A percentile compares a stretch with the other conserved stretches of the same genome.
phyloP scores from a whole-genome alignment of 768 basidiomycete species.

The Hemileccinum rubropunctum region DNA sequence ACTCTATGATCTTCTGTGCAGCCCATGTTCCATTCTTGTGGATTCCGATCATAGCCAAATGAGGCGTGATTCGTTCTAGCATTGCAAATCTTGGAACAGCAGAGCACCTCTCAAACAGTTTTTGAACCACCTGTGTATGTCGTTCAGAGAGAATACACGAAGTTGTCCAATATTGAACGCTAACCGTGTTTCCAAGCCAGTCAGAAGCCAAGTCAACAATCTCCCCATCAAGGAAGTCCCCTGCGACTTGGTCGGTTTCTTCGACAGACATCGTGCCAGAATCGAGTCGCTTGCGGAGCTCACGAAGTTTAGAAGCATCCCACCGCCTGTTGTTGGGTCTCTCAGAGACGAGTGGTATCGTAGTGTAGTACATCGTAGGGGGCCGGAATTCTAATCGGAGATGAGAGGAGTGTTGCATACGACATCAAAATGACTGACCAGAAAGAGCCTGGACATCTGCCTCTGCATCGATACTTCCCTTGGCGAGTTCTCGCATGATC shows the following conservation, averaged over 20 bases:
- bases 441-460: conserved; percentile 81
- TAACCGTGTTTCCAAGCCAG: conserved; percentile 91
- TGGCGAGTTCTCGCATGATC: conserved; percentile 91
- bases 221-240: conserved; percentile 90
- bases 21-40: conserved; percentile 99
- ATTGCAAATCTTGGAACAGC: conserved; percentile 76
- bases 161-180: conserved; percentile 7
- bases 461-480: conserved; percentile 73
- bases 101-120: conserved; percentile 91
- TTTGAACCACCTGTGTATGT: conserved; percentile 79
- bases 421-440: conserved; percentile 48
- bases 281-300: conserved; percentile 91
- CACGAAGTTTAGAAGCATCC: conserved; percentile 92
- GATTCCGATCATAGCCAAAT: conserved; percentile 95
- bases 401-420: conserved; percentile 1
- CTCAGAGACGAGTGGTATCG: conserved; percentile 88
- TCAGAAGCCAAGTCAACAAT: conserved; percentile 94
- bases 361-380: conserved; percentile 94
- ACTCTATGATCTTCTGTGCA: conserved; percentile 98
- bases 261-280: conserved; percentile 79
- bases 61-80: conserved; percentile 91
- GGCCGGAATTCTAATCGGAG: conserved; percentile 73
- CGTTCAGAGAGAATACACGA: conserved; percentile 2
- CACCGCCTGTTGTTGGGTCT: conserved; percentile 82
- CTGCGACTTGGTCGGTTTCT: conserved; percentile 88